Evolutionary conservation across 2,329 filamentous ascomycete genomes (phyloP).

Genomic region (Stagonosporopsis rhizophila): DNA sequence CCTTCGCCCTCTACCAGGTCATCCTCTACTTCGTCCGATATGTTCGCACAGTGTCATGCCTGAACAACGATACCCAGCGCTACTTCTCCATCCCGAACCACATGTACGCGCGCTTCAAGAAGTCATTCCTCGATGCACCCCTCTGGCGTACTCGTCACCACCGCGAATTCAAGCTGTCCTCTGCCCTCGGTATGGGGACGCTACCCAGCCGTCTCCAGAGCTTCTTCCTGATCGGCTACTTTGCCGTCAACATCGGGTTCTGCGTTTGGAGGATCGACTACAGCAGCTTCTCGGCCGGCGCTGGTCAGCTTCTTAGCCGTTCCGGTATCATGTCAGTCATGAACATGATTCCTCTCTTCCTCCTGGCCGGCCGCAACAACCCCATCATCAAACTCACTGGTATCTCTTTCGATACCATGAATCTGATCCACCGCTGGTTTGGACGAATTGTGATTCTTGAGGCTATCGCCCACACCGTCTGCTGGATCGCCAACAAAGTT

Average conservation of each 20-base stretch:
- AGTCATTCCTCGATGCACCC: slow-evolving; percentile 56
- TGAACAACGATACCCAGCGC: slow-evolving; percentile 79
- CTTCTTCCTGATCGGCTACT: slow-evolving; percentile 56
- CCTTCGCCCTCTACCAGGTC: slow-evolving; percentile 72
- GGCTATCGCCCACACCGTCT: slow-evolving; percentile 68
- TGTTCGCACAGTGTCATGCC: slow-evolving; percentile 74
- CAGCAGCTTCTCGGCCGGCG: slow-evolving; percentile 76
- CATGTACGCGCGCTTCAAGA: slow-evolving; percentile 54
- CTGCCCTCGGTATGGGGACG: slow-evolving; percentile 58
- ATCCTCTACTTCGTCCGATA: slow-evolving; percentile 68
- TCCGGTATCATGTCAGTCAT: slow-evolving; percentile 73
- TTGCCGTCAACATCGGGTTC: slow-evolving; percentile 58
- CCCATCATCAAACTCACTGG: slow-evolving; percentile 74
- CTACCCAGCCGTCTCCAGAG: slow-evolving; percentile 58
- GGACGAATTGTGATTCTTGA: slow-evolving; percentile 78
- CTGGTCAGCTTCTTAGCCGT: slow-evolving; percentile 68
- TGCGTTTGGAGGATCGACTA: slow-evolving; percentile 64
- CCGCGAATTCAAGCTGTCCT: slow-evolving; percentile 59
- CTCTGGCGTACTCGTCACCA: slow-evolving; percentile 58
- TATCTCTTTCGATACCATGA: slow-evolving; percentile 83
- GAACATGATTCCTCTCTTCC: slow-evolving; percentile 80
- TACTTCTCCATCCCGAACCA: slow-evolving; percentile 75
- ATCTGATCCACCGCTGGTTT: slow-evolving; percentile 81
- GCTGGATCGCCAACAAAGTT: slow-evolving; percentile 61
- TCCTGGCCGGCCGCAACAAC: slow-evolving; percentile 79